Evolutionary conservation across 2,329 filamentous ascomycete species (phyloP).

Genomic region (Diaporthe ilicicola): DNA sequence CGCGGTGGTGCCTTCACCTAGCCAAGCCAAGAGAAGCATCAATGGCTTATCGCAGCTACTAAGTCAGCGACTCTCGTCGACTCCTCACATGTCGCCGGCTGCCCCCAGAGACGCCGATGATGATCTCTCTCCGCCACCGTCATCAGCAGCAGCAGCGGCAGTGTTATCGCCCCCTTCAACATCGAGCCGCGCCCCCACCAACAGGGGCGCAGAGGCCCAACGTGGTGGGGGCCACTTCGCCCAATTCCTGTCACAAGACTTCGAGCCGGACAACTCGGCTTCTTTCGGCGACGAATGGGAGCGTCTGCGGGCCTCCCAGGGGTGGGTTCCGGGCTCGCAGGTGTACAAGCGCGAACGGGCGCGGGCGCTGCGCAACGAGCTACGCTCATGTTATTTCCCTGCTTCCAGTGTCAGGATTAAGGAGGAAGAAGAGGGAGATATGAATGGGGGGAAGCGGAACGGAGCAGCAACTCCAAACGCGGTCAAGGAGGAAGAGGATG

Average conservation of each 20-base stretch:
- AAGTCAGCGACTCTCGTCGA: neutral
- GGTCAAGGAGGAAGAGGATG: neutral
- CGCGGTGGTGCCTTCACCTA: neutral
- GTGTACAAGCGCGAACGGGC: neutral
- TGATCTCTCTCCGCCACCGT: neutral
- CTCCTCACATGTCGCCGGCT: neutral
- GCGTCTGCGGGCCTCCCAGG: neutral
- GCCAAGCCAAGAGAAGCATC: neutral
- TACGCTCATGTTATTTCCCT: neutral
- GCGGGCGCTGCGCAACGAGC: neutral
- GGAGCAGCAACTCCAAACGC: neutral
- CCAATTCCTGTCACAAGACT: neutral
- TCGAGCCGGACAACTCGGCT: neutral
- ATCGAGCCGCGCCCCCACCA: too few relatives aligned
- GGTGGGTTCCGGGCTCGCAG: neutral
- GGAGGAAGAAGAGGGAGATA: neutral
- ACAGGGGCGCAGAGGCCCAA: neutral
- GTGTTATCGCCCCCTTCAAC: too few relatives aligned
- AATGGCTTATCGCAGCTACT: neutral
- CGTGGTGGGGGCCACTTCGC: neutral
- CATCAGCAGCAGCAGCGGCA: neutral
- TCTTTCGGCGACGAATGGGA: neutral
- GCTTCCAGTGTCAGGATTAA: neutral
- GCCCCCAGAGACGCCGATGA: neutral
- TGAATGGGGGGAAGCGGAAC: too few relatives aligned